Evolutionary conservation across 495 filamentous ascomycete genomes (phyloP).

Genomic region (Annulohypoxylon stygium): DNA sequence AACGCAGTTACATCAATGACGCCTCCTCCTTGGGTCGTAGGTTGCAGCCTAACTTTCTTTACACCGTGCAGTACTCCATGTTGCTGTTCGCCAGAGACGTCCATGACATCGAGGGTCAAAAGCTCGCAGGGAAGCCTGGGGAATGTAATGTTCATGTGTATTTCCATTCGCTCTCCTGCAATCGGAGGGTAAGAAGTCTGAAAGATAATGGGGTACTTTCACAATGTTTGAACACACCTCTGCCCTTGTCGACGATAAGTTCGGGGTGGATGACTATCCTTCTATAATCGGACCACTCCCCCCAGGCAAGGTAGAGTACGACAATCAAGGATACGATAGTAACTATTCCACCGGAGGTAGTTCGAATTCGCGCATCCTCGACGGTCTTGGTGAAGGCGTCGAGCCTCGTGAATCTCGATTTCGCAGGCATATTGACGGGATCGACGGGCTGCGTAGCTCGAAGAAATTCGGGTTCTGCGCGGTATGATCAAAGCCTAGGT

Average conservation of each 20-base stretch:
- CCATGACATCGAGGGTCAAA: constrained; percentile 97
- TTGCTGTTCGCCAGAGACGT: constrained; percentile 96
- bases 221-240: constrained; percentile 71
- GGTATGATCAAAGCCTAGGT: constrained; percentile 9
- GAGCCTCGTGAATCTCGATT: constrained; percentile 92
- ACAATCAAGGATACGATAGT: constrained; percentile 90
- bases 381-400: constrained; percentile 99
- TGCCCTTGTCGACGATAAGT: constrained; percentile 93
- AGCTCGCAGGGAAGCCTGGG: constrained; percentile 95
- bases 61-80: constrained; percentile 92
- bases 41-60: constrained; percentile 83
- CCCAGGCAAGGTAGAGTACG: constrained; percentile 89
- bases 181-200: constrained; percentile 29
- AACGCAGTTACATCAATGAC: constrained; percentile 80
- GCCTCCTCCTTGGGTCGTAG: constrained; percentile 78
- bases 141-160: constrained; percentile 97
- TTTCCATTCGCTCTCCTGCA: constrained; percentile 95
- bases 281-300: constrained; percentile 95
- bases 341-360: constrained; percentile 95
- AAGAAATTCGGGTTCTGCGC: constrained; percentile 33
- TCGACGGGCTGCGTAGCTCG: constrained; percentile 37
- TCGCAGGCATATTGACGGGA: constrained; percentile 69
- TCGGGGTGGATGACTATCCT: constrained; percentile 89
- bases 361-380: constrained; percentile 96
- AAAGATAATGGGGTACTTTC: constrained; percentile 30